phyloP scores from a whole-genome alignment of 2,329 filamentous ascomycete species.

The Xylogone sp. region DNA sequence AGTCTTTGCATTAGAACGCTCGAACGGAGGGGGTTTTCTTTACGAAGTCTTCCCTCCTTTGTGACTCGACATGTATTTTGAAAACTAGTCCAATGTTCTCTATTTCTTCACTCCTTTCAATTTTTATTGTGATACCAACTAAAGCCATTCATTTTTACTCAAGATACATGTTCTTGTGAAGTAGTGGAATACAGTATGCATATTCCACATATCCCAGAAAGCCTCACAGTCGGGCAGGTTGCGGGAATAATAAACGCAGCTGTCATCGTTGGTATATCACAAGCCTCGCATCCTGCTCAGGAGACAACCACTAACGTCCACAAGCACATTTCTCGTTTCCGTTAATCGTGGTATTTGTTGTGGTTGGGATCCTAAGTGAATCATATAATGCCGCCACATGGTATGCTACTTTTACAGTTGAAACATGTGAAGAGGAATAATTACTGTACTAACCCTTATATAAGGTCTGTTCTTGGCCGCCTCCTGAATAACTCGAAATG shows the following conservation, averaged over 20 bases:
- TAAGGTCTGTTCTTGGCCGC: no score
- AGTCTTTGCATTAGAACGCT: no score
- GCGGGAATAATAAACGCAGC: slow-evolving; percentile 36
- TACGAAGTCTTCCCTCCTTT: no score
- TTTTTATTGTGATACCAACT: no score
- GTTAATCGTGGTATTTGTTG: slow-evolving; percentile 30
- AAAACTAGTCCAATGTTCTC: no score
- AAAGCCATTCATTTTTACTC: no score
- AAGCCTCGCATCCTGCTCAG: background rate
- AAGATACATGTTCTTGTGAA: no score
- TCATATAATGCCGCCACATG: slow-evolving; percentile 34
- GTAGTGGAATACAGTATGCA: no score
- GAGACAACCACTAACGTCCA: slow-evolving; percentile 5
- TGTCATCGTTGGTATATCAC: slow-evolving; percentile 27
- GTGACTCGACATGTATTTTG: no score
- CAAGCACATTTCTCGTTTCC: slow-evolving; percentile 34
- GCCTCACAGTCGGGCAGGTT: slow-evolving; percentile 32
- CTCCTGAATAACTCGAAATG: slow-evolving; percentile 29
- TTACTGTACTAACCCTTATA: slow-evolving; percentile 27
- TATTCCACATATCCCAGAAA: no score
- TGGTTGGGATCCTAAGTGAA: slow-evolving; percentile 32
- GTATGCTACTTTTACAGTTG: slow-evolving; percentile 18
- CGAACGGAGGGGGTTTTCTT: no score
- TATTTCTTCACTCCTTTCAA: no score
- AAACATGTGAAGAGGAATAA: slow-evolving; percentile 8